phyloP scores from a whole-genome alignment of 2,329 filamentous ascomycete species.

The Apiospora malaysiana region DNA sequence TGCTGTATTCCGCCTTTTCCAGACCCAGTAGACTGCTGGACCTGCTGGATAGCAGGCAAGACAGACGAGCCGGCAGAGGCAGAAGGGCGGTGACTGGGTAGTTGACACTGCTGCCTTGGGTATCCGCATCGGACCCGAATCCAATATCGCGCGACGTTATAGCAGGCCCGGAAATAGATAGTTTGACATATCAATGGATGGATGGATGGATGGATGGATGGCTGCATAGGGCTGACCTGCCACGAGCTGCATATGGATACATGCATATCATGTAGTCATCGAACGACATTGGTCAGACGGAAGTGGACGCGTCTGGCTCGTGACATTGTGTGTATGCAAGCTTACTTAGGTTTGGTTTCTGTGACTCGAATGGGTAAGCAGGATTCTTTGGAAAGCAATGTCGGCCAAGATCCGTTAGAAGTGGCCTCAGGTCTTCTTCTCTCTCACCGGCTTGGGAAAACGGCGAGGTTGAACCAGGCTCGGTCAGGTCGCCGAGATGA shows the following conservation, averaged over 20 bases:
- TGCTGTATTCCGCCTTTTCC: neutral
- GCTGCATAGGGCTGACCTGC: slow-evolving; percentile 16
- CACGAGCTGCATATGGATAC: neutral
- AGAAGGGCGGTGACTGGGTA: slow-evolving; percentile 17
- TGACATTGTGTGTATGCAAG: neutral
- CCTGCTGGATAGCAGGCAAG: neutral
- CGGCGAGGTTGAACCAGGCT: neutral
- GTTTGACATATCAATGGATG: neutral
- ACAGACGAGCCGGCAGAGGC: neutral
- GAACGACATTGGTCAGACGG: neutral
- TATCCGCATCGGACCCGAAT: neutral
- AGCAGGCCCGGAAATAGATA: neutral
- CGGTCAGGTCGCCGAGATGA: neutral
- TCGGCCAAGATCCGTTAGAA: neutral
- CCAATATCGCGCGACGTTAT: neutral
- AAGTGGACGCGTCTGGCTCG: neutral
- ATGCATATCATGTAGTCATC: too few relatives aligned
- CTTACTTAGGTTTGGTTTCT: neutral
- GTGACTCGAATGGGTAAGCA: slow-evolving; percentile 1
- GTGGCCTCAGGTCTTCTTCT: neutral
- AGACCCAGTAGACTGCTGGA: neutral
- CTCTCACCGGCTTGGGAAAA: neutral
- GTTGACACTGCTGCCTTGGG: slow-evolving; percentile 7
- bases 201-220: too few relatives aligned
- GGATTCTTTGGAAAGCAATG: neutral